phyloP scores from a whole-genome alignment of 768 basidiomycete species.

The Leucosporidium creatinivorum region DNA sequence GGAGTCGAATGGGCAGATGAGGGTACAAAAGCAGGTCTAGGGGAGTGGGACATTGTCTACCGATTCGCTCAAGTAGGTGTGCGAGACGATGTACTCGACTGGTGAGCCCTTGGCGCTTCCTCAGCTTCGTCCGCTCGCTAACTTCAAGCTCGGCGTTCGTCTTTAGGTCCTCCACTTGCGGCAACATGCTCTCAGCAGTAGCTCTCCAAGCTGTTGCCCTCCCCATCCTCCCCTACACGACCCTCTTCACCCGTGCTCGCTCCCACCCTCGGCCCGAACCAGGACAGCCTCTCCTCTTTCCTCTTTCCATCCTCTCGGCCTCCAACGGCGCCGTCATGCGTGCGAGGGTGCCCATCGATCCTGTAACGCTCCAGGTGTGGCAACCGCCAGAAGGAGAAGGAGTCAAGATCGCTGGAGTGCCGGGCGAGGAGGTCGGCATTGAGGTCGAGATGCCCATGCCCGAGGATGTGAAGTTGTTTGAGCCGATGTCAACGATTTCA shows the following conservation, averaged over 20 bases:
- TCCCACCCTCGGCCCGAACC: neutral
- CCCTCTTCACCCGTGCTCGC: slow-evolving; percentile 21
- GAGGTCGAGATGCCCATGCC: slow-evolving; percentile 30
- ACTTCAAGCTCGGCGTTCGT: neutral
- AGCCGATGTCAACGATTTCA: neutral
- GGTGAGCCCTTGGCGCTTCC: slow-evolving; percentile 5
- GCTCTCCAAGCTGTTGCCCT: slow-evolving; percentile 2
- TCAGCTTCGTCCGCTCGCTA: neutral
- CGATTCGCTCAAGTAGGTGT: slow-evolving; percentile 32
- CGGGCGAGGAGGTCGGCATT: slow-evolving; percentile 24
- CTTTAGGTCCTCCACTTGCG: slow-evolving; percentile 22
- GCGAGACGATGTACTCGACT: slow-evolving; percentile 16
- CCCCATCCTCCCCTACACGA: slow-evolving; percentile 23
- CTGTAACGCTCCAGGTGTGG: slow-evolving; percentile 17
- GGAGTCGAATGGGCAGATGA: slow-evolving; percentile 30
- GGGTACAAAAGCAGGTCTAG: neutral
- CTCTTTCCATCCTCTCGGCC: slow-evolving; percentile 26
- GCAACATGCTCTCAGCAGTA: slow-evolving; percentile 30
- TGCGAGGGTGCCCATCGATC: slow-evolving; percentile 26
- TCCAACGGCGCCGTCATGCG: slow-evolving; percentile 26
- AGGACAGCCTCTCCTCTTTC: slow-evolving; percentile 14
- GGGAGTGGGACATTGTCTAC: slow-evolving; percentile 25
- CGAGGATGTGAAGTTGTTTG: neutral
- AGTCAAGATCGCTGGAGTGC: slow-evolving; percentile 27
- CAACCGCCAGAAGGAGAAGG: slow-evolving; percentile 17